These are phyloP conservation scores for Colletotrichum navitas DNA, from an alignment of 2,329 filamentous ascomycete species.

Conservation along the genomic window DNA sequence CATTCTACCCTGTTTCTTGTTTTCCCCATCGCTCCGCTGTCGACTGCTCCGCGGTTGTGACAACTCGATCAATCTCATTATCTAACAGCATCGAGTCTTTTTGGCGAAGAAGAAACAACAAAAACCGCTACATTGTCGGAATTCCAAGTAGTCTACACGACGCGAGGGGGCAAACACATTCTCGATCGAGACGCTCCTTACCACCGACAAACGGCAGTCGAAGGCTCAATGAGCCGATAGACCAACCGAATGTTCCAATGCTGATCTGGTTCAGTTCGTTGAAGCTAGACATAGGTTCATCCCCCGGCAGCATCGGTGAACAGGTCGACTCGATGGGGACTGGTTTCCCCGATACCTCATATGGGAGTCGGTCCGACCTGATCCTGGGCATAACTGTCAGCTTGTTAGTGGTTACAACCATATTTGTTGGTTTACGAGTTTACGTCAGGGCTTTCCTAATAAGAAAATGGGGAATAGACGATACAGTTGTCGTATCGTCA, in stretches of 20 bases:
- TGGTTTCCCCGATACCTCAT: not conserved
- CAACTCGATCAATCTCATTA: not conserved
- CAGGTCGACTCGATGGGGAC: not conserved
- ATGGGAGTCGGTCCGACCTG: slow-evolving; percentile 1
- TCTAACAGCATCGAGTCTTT: no score
- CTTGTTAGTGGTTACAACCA: slow-evolving; percentile 1
- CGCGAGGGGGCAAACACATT: not conserved
- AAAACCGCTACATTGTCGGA: no score
- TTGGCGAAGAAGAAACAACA: not conserved
- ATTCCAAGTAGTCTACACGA: not conserved
- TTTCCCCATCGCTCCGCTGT: not conserved
- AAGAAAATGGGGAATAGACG: slow-evolving; percentile 47
- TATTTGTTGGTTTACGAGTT: slow-evolving; percentile 27
- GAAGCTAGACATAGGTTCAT: slow-evolving; percentile 9
- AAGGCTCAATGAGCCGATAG: not conserved
- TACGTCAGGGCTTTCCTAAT: slow-evolving; percentile 47
- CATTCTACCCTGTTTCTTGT: not conserved
- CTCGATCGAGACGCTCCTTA: not conserved
- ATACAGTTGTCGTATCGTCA: slow-evolving; percentile 33
- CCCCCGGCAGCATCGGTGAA: not conserved
- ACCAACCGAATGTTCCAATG: not conserved
- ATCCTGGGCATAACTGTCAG: slow-evolving; percentile 16
- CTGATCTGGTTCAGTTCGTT: slow-evolving; percentile 16
- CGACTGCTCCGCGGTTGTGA: not conserved
- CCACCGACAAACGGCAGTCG: not conserved